Evolutionary conservation across 1,284 basidiomycete genomes (phyloP).

Genomic region (Ganoderma lingzhi): DNA sequence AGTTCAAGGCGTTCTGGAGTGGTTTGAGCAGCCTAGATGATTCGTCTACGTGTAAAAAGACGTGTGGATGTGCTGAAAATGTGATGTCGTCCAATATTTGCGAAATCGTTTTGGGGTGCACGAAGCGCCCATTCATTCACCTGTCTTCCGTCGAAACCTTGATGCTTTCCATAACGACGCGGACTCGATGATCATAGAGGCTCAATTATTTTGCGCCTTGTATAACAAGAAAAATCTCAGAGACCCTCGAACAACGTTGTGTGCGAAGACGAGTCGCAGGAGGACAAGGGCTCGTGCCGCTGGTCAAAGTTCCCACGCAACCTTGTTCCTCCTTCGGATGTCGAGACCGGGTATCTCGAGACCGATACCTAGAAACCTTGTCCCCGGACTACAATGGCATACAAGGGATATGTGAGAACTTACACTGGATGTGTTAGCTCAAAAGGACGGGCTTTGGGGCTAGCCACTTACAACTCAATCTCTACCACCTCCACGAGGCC

Average conservation of each 20-base stretch:
- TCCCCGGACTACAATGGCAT: not conserved
- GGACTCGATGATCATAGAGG: not conserved
- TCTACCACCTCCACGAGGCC: not conserved
- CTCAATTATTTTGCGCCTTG: not conserved
- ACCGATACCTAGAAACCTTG: not conserved
- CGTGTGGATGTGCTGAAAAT: not conserved
- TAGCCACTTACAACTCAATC: not conserved
- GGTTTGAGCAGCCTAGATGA: not conserved
- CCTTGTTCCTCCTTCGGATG: conserved; percentile 1
- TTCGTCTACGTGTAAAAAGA: too few species aligned
- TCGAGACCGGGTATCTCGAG: not conserved
- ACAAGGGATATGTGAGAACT: conserved; percentile 4
- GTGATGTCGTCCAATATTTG: not conserved
- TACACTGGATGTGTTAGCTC: not conserved
- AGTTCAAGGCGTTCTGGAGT: not conserved
- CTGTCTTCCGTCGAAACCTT: not conserved
- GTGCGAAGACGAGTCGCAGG: not conserved
- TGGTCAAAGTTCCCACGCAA: conserved; percentile 3
- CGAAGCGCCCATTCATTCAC: not conserved
- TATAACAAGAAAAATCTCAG: not conserved
- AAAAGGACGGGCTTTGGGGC: not conserved
- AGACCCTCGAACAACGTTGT: not conserved
- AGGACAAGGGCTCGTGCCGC: not conserved
- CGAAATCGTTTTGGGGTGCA: not conserved
- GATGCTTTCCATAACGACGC: too few species aligned